Conservation (phyloP, 345 rosid genomes). For the Clausena lansium region DNA sequence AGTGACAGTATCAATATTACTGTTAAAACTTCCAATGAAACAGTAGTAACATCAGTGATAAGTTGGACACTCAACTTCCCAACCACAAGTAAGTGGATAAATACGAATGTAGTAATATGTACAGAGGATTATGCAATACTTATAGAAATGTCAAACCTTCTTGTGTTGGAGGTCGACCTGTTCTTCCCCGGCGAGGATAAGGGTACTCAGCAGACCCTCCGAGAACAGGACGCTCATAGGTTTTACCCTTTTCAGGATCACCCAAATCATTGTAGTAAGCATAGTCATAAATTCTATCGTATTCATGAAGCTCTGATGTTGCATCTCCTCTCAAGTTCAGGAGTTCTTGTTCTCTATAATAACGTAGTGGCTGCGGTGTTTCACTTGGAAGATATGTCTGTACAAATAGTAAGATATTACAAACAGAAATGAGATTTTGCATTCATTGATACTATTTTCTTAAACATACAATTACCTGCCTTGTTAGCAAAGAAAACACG, state of each 20-base stretch:
- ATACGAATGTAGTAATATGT: no score
- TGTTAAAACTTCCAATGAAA: neutral
- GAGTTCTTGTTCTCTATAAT: slow-evolving; percentile 70
- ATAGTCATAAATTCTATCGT: slow-evolving; percentile 84
- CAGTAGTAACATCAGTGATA: no score
- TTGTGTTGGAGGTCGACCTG: slow-evolving; percentile 54
- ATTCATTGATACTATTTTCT: neutral
- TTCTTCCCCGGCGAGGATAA: slow-evolving; percentile 82
- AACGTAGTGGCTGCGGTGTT: slow-evolving; percentile 46
- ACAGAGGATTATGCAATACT: neutral
- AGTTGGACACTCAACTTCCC: no score
- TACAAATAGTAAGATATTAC: neutral
- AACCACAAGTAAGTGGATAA: no score
- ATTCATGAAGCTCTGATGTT: slow-evolving; percentile 63
- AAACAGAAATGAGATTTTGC: neutral
- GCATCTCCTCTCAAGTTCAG: slow-evolving; percentile 65
- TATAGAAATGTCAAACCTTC: slow-evolving; percentile 27
- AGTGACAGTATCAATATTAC: neutral
- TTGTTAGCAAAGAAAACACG: slow-evolving; percentile 80
- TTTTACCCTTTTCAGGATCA: slow-evolving; percentile 39
- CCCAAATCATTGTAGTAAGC: slow-evolving; percentile 80
- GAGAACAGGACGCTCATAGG: slow-evolving; percentile 62
- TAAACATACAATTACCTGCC: slow-evolving; percentile 29
- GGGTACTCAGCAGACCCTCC: slow-evolving; percentile 70
- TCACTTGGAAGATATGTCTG: slow-evolving; percentile 76